Evolutionary conservation across 1,284 basidiomycete genomes (phyloP).

Genomic region (Pyrrhoderma noxium): DNA sequence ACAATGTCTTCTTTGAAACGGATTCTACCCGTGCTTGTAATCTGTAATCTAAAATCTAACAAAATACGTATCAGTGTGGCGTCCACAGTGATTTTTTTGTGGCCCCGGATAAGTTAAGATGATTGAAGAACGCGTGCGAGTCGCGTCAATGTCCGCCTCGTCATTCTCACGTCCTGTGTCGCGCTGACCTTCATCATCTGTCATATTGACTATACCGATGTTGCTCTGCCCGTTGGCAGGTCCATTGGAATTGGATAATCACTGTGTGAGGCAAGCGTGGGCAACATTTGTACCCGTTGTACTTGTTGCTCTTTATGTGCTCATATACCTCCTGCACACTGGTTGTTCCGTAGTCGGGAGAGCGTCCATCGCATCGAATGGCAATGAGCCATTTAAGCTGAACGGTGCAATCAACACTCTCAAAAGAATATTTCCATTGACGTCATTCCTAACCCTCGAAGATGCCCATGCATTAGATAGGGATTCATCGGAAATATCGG

Average conservation of each 20-base stretch:
- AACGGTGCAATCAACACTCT: neutral
- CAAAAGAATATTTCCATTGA: slow-evolving; percentile 28
- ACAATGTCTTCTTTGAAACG: no score
- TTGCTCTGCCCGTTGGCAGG: no score
- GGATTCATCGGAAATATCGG: slow-evolving; percentile 13
- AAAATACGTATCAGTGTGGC: no score
- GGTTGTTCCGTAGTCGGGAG: slow-evolving; percentile 21
- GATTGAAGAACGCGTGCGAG: no score
- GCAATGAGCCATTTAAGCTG: neutral
- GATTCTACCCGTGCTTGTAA: no score
- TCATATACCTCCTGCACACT: slow-evolving; percentile 34
- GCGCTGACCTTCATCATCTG: no score
- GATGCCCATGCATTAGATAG: slow-evolving; percentile 50
- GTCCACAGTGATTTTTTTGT: no score
- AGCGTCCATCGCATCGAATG: slow-evolving; percentile 22
- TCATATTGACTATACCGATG: no score
- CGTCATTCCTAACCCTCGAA: slow-evolving; percentile 44
- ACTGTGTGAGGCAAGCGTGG: slow-evolving; percentile 55
- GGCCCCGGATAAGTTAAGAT: no score
- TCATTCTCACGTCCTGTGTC: no score
- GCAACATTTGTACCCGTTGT: slow-evolving; percentile 41
- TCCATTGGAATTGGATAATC: slow-evolving; percentile 37
- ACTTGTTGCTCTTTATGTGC: slow-evolving; percentile 39
- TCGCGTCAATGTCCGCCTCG: no score
- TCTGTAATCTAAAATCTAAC: no score